Evolutionary conservation across 441 rosid species (phyloP).

Genomic region (Metrosideros polymorpha): DNA sequence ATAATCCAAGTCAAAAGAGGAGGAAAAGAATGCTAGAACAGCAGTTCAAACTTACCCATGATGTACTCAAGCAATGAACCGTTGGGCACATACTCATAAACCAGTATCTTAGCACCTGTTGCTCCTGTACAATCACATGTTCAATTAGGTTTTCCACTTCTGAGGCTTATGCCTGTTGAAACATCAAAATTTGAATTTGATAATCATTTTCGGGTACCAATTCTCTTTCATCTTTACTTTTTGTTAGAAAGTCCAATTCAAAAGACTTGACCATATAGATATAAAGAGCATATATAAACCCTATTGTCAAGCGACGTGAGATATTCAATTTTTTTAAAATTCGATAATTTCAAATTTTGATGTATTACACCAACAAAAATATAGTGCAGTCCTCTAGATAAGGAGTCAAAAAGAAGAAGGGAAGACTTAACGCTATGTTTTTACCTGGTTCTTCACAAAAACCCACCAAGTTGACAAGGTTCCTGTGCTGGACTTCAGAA

Average conservation of each 20-base stretch:
- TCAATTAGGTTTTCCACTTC: neutral
- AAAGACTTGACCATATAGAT: neutral
- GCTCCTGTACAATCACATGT: constrained; percentile 13
- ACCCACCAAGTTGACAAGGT: constrained; percentile 51
- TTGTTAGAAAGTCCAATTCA: neutral
- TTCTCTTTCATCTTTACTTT: neutral
- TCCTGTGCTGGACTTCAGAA: constrained; percentile 40
- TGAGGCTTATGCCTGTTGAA: neutral
- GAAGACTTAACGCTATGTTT: neutral
- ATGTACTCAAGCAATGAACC: constrained; percentile 52
- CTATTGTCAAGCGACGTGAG: neutral
- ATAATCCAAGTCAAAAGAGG: neutral
- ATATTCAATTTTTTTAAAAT: neutral
- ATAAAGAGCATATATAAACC: neutral
- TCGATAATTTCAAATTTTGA: neutral
- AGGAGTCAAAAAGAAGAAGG: neutral
- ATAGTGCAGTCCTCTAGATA: neutral
- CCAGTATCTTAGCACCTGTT: constrained; percentile 29
- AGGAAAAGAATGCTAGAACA: neutral
- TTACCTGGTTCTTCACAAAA: constrained; percentile 53
- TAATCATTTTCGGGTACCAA: neutral
- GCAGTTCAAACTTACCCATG: constrained; percentile 19
- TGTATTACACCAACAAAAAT: neutral
- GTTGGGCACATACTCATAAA: constrained; percentile 50
- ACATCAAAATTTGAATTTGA: neutral